Conservation (phyloP, 179 eudicot species). For the Drosera spatulata region DNA sequence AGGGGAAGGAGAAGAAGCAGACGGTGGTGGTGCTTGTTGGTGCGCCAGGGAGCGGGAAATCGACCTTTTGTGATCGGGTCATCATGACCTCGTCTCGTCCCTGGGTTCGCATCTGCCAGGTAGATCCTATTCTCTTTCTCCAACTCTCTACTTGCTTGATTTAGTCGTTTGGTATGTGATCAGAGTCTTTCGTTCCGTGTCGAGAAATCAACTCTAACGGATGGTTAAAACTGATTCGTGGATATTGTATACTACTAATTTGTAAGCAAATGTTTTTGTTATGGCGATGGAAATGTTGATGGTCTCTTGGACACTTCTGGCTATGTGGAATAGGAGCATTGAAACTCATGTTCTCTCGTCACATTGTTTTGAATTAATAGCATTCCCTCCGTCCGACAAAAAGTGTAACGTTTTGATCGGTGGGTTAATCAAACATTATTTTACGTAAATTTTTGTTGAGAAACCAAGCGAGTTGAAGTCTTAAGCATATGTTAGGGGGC, state of each 20-base stretch:
- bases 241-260: background rate
- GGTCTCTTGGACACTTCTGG: no score
- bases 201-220: background rate
- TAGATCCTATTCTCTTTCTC: constrained; percentile 10
- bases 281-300: no score
- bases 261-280: no score
- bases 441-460: no score
- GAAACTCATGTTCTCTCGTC: no score
- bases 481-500: no score
- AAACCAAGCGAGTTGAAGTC: no score
- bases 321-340: no score
- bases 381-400: no score
- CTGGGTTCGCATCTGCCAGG: constrained; percentile 96
- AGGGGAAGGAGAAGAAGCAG: constrained; percentile 8
- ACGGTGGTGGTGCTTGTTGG: constrained; percentile 67
- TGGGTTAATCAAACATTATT: no score
- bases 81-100: constrained; percentile 43
- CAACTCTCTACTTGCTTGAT: background rate
- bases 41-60: constrained; percentile 94
- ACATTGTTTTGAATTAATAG: no score
- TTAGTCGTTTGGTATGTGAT: background rate
- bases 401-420: no score
- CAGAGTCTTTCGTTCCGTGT: background rate
- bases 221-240: background rate
- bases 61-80: constrained; percentile 77